These are phyloP conservation scores for Stagonosporopsis chrysanthemi DNA, from an alignment of 2,329 filamentous ascomycete genomes.

Conservation along the genomic window DNA sequence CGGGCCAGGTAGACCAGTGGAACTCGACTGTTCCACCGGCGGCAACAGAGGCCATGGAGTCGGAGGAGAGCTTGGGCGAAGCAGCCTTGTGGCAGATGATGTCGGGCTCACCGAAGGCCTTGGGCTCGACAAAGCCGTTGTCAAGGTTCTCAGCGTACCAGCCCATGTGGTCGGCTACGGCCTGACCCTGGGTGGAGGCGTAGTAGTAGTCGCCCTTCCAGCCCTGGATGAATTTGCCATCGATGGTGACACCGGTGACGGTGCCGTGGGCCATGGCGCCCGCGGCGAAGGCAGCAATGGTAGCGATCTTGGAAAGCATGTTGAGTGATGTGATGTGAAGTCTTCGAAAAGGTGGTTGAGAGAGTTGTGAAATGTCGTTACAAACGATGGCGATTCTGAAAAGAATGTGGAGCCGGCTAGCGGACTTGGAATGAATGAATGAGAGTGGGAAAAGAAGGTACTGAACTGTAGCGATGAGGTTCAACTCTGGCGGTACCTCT, in stretches of 20 bases:
- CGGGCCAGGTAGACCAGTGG: conserved; percentile 59
- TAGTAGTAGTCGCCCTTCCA: conserved; percentile 55
- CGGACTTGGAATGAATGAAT: conserved; percentile 38
- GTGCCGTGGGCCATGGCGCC: conserved; percentile 57
- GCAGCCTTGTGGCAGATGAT: conserved; percentile 70
- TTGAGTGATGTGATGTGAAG: conserved; percentile 22
- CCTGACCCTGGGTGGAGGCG: conserved; percentile 30
- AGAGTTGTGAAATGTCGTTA: conserved; percentile 23
- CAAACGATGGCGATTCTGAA: conserved; percentile 37
- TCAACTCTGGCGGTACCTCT: conserved; percentile 1
- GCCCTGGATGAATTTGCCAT: conserved; percentile 57
- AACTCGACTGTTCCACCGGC: conserved; percentile 65
- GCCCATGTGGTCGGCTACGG: conserved; percentile 50
- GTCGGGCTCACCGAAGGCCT: conserved; percentile 38
- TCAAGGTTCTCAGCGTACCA: conserved; percentile 53
- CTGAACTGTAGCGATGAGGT: conserved; percentile 38
- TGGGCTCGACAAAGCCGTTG: conserved; percentile 47
- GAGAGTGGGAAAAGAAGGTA: conserved; percentile 39
- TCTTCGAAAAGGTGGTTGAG: conserved; percentile 19
- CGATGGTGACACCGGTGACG: conserved; percentile 55
- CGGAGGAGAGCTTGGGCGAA: conserved; percentile 49
- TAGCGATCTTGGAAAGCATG: conserved; percentile 41
- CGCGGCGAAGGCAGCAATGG: conserved; percentile 39
- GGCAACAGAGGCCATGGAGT: conserved; percentile 61
- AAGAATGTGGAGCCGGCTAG: conserved; percentile 46